A percentile compares a stretch with the other conserved stretches of the same genome.
phyloP scores from a whole-genome alignment of 495 filamentous ascomycete genomes.

The Haplographium delicatum region DNA sequence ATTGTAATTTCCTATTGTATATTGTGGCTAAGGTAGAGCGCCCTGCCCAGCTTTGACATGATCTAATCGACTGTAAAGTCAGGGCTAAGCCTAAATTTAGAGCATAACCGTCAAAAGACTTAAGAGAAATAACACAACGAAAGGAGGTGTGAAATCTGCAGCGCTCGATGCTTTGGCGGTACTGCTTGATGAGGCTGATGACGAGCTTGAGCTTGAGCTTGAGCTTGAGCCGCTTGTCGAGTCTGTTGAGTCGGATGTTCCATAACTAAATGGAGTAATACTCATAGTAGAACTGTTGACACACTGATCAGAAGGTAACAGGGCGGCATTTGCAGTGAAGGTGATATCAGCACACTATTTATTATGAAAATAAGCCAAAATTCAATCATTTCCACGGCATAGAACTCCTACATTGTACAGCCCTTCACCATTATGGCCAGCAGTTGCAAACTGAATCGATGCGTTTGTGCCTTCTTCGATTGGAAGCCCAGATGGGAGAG shows the following conservation, averaged over 20 bases:
- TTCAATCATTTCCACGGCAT: background rate
- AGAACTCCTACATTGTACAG: slow-evolving; percentile 54
- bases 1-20: no score
- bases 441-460: slow-evolving; percentile 53
- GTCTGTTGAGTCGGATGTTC: background rate
- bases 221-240: background rate
- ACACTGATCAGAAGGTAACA: slow-evolving; percentile 38
- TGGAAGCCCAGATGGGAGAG: slow-evolving; percentile 36
- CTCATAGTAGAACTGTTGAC: slow-evolving; percentile 35
- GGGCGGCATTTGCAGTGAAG: slow-evolving; percentile 42
- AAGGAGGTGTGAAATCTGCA: background rate
- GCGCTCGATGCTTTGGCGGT: background rate
- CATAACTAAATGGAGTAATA: slow-evolving; percentile 18
- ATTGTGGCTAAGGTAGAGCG: no score
- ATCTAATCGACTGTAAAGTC: no score
- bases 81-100: background rate
- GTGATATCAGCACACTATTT: slow-evolving; percentile 58
- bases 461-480: slow-evolving; percentile 45
- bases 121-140: background rate
- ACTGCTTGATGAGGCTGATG: background rate
- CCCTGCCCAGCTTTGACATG: no score
- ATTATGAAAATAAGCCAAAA: background rate
- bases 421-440: slow-evolving; percentile 38
- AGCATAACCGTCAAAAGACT: slow-evolving; percentile 1
- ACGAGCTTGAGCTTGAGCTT: background rate